These are phyloP conservation scores for Onygenales sp. DNA, from an alignment of 2,329 filamentous ascomycete genomes.

Conservation along the genomic window DNA sequence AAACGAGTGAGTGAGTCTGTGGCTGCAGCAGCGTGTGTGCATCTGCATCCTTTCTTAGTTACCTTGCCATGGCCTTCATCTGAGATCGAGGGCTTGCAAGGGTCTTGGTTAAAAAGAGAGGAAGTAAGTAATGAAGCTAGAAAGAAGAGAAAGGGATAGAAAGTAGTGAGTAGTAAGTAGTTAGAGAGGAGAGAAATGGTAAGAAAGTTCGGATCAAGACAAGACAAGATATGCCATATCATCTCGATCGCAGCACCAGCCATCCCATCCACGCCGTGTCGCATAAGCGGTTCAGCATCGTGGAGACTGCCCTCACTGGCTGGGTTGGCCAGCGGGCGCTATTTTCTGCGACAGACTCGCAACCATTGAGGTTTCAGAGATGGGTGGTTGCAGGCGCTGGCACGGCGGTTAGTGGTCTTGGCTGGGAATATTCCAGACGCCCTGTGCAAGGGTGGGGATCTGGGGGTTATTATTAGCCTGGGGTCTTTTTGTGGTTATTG, in stretches of 20 bases:
- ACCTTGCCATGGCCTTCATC: neutral
- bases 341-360: constrained; percentile 1
- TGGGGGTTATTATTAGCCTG: too few species aligned
- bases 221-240: neutral
- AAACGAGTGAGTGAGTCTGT: neutral
- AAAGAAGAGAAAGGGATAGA: neutral
- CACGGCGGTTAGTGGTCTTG: neutral
- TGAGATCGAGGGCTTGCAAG: neutral
- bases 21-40: neutral
- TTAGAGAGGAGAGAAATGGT: neutral
- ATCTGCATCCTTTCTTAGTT: neutral
- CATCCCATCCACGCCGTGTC: neutral
- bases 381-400: neutral
- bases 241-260: neutral
- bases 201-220: neutral
- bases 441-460: too few species aligned
- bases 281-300: neutral
- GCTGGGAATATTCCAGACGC: neutral
- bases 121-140: neutral
- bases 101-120: neutral
- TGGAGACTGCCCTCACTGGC: neutral
- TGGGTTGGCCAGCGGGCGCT: neutral
- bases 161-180: neutral
- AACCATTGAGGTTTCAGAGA: constrained; percentile 3
- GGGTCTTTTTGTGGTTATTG: too few species aligned